A percentile compares a stretch with the other conserved stretches of the same genome.
Evolutionary conservation across 192 early-diverging fungal species (phyloP).

Genomic region (Umbelopsis sp.): DNA sequence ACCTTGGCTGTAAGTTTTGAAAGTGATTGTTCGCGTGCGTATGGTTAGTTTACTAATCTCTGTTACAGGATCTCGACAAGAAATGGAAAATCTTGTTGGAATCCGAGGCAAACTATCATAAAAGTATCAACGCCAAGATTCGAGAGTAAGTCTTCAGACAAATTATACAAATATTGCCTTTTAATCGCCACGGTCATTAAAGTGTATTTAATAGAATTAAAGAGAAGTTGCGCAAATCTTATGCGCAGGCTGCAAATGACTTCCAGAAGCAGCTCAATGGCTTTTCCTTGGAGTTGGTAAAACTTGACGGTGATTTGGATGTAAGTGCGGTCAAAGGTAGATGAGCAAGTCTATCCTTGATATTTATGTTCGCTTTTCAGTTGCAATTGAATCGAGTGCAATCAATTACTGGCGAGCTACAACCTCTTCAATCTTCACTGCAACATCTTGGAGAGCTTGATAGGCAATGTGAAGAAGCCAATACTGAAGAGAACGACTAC

Average conservation of each 20-base stretch:
- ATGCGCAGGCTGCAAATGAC: slow-evolving; percentile 82
- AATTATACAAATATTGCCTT: background rate
- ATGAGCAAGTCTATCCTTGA: background rate
- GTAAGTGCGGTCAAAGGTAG: slow-evolving; percentile 39
- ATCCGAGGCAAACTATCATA: slow-evolving; percentile 80
- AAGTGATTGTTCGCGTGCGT: background rate
- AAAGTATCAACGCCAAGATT: slow-evolving; percentile 82
- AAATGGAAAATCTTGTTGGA: slow-evolving; percentile 75
- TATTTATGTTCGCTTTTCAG: slow-evolving; percentile 24
- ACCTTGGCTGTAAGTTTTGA: slow-evolving; percentile 49
- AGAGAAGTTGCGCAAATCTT: slow-evolving; percentile 77
- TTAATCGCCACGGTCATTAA: background rate
- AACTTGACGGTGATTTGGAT: slow-evolving; percentile 80
- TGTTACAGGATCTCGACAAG: slow-evolving; percentile 71
- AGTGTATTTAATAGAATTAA: slow-evolving; percentile 61
- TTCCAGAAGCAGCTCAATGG: slow-evolving; percentile 74
- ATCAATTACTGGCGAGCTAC: slow-evolving; percentile 52
- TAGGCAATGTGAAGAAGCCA: slow-evolving; percentile 74
- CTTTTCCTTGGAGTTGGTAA: slow-evolving; percentile 65
- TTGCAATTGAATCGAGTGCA: slow-evolving; percentile 64
- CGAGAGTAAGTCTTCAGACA: slow-evolving; percentile 59
- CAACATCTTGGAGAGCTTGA: slow-evolving; percentile 64
- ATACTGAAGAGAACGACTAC: slow-evolving; percentile 93
- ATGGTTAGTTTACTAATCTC: slow-evolving; percentile 8
- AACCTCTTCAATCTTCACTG: slow-evolving; percentile 56